phyloP scores from a whole-genome alignment of 768 basidiomycete species.

The Thelephora aurantiotincta region DNA sequence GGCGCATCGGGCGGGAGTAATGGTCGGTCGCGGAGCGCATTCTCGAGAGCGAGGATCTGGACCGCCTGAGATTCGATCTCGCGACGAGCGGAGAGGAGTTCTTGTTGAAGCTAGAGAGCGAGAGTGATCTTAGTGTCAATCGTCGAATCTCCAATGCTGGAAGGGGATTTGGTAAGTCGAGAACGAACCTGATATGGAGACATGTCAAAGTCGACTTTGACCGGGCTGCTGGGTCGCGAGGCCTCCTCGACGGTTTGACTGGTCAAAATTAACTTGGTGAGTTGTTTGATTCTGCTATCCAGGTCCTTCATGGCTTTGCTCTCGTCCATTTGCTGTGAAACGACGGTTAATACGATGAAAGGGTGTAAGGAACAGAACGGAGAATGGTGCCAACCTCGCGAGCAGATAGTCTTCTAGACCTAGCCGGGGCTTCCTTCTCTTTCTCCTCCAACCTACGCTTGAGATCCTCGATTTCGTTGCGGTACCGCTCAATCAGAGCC shows the following conservation, averaged over 20 bases:
- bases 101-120: constrained; percentile 60
- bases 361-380: background rate
- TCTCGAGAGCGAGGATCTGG: constrained; percentile 76
- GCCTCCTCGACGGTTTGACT: constrained; percentile 68
- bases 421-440: constrained; percentile 44
- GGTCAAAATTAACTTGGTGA: constrained; percentile 76
- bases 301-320: constrained; percentile 76
- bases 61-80: constrained; percentile 70
- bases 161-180: background rate
- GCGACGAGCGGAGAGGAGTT: constrained; percentile 63
- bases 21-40: constrained; percentile 58
- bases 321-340: constrained; percentile 63
- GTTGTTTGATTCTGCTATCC: constrained; percentile 64
- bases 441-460: constrained; percentile 57
- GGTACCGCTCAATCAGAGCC: constrained; percentile 86
- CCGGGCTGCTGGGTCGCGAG: constrained; percentile 68
- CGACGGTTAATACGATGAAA: constrained; percentile 2
- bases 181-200: constrained; percentile 62
- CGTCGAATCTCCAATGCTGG: background rate
- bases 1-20: constrained; percentile 49
- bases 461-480: constrained; percentile 88
- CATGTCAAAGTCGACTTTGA: constrained; percentile 84
- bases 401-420: constrained; percentile 29
- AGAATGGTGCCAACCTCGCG: constrained; percentile 24
- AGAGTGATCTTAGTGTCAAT: background rate